A percentile compares a stretch with the other conserved stretches of the same genome.
phyloP scores from a whole-genome alignment of 2,329 filamentous ascomycete genomes.

The Calonectria fujianensis region DNA sequence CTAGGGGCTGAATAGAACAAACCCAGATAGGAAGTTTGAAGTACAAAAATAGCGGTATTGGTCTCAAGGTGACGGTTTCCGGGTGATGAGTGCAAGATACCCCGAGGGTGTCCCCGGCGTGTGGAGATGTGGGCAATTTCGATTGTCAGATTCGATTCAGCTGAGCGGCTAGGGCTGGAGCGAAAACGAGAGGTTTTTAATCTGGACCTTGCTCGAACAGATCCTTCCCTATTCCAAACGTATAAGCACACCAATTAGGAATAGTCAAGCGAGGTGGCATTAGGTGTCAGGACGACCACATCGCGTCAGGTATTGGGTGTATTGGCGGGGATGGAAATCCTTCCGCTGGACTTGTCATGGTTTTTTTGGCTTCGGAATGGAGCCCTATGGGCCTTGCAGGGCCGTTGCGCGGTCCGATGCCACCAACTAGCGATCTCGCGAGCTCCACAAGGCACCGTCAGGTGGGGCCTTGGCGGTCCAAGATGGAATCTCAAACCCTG shows the following conservation, averaged over 20 bases:
- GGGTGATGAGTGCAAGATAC: neutral
- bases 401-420: neutral
- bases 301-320: neutral
- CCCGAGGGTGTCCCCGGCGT: neutral
- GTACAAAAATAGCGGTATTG: neutral
- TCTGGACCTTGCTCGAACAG: neutral
- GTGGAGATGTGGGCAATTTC: neutral
- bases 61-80: neutral
- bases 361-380: neutral
- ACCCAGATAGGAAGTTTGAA: constrained; percentile 20
- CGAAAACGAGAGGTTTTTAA: neutral
- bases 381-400: neutral
- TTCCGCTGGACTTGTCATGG: neutral
- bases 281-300: neutral
- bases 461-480: neutral
- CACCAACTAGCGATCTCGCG: neutral
- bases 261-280: neutral
- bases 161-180: constrained; percentile 2
- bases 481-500: constrained; percentile 13
- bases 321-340: constrained; percentile 18
- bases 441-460: neutral
- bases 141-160: neutral
- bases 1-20: constrained; percentile 16
- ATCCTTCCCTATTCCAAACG: neutral
- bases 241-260: neutral